These are phyloP conservation scores for Suhomyces wounanorum DNA, from an alignment of 1,139 yeast species.

Conservation along the genomic window DNA sequence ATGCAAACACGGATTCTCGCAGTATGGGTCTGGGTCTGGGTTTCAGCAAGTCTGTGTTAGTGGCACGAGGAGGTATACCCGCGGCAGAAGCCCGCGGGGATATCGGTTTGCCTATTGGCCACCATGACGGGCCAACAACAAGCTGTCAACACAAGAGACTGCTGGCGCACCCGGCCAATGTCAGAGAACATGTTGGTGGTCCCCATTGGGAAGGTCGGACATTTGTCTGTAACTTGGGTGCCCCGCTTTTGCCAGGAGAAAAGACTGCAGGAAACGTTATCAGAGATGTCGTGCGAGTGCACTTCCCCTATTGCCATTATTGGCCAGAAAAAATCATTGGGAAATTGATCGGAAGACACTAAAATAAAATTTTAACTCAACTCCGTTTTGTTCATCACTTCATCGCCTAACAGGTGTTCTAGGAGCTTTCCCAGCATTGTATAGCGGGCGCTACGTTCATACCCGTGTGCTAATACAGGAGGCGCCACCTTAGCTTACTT, in stretches of 20 bases:
- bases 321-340: constrained; percentile 14
- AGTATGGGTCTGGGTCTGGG: neutral
- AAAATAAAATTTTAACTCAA: constrained; percentile 10
- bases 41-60: neutral
- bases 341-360: constrained; percentile 21
- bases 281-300: constrained; percentile 7
- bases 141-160: too few relatives aligned
- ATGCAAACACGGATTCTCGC: neutral
- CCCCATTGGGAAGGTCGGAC: neutral
- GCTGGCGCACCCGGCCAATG: too few relatives aligned
- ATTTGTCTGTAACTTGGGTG: neutral
- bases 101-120: neutral
- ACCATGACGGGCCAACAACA: too few relatives aligned
- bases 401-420: neutral
- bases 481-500: neutral
- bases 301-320: constrained; percentile 6
- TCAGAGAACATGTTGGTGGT: too few relatives aligned
- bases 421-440: neutral
- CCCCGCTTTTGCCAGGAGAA: neutral
- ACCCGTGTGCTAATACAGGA: neutral
- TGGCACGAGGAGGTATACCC: neutral
- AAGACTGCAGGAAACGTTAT: neutral
- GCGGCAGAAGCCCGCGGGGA: neutral
- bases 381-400: neutral
- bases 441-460: neutral